These are phyloP conservation scores for Fusarium nematophilum DNA, from an alignment of 2,329 filamentous ascomycete species.

Conservation along the genomic window DNA sequence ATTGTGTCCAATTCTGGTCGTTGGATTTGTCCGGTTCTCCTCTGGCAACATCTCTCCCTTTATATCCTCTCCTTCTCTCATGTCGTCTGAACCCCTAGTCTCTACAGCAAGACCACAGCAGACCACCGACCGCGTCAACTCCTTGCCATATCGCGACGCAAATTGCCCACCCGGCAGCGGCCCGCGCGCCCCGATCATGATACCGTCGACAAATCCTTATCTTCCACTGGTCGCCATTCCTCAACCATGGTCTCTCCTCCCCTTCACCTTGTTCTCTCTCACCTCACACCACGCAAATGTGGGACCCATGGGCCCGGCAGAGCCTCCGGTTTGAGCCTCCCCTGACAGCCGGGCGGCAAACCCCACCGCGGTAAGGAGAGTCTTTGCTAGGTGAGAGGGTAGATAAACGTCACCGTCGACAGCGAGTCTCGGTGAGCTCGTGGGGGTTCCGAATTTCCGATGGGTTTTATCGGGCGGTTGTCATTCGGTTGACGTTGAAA, in stretches of 20 bases:
- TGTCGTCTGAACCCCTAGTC: neutral
- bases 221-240: neutral
- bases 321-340: neutral
- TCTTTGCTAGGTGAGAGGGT: constrained; percentile 1
- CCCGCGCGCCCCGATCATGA: constrained; percentile 12
- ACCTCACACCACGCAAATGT: constrained; percentile 18
- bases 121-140: neutral
- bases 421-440: constrained; percentile 11
- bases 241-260: neutral
- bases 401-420: neutral
- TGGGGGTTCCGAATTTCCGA: constrained; percentile 1
- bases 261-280: constrained; percentile 9
- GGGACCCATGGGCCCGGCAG: constrained; percentile 1
- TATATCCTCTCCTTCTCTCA: neutral
- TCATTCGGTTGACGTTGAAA: constrained; percentile 2
- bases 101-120: neutral
- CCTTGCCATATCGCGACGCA: constrained; percentile 3
- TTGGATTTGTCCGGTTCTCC: neutral
- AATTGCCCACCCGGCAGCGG: constrained; percentile 4
- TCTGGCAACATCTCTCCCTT: neutral
- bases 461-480: neutral
- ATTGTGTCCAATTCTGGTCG: neutral
- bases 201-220: constrained; percentile 3
- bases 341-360: neutral
- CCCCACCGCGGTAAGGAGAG: constrained; percentile 1